phyloP scores from a whole-genome alignment of 495 filamentous ascomycete species.

The Aspergillus panamensis region DNA sequence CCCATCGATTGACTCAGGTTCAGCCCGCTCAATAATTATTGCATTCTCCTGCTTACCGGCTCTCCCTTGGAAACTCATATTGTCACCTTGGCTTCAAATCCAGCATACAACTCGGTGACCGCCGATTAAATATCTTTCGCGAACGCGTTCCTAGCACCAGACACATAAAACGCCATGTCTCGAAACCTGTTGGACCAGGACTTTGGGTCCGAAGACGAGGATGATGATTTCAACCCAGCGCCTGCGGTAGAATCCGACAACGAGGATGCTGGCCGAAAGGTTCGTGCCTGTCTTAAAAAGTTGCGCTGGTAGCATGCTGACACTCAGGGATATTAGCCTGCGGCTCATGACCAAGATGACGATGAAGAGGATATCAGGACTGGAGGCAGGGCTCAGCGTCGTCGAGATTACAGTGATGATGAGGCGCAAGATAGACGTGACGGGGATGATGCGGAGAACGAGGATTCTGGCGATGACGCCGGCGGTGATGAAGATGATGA shows the following conservation, averaged over 20 bases:
- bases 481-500: slow-evolving; percentile 39
- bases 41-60: no score
- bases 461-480: slow-evolving; percentile 40
- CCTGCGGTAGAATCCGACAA: slow-evolving; percentile 65
- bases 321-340: slow-evolving; percentile 18
- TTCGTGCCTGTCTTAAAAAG: slow-evolving; percentile 22
- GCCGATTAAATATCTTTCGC: no score
- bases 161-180: slow-evolving; percentile 42
- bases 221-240: slow-evolving; percentile 77
- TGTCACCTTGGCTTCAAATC: no score
- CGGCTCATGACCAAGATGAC: slow-evolving; percentile 49
- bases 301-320: slow-evolving; percentile 20
- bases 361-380: slow-evolving; percentile 24
- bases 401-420: slow-evolving; percentile 44
- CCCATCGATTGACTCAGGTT: no score
- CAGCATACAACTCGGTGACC: no score
- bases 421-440: slow-evolving; percentile 20
- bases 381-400: no score
- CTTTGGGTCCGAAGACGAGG: slow-evolving; percentile 72
- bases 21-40: no score
- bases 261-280: slow-evolving; percentile 47
- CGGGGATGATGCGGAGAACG: slow-evolving; percentile 37
- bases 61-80: no score
- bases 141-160: not conserved
- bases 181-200: slow-evolving; percentile 50